Base-by-base conservation (phyloP, 495 filamentous ascomycete species). In the Cercophora sp. region DNA sequence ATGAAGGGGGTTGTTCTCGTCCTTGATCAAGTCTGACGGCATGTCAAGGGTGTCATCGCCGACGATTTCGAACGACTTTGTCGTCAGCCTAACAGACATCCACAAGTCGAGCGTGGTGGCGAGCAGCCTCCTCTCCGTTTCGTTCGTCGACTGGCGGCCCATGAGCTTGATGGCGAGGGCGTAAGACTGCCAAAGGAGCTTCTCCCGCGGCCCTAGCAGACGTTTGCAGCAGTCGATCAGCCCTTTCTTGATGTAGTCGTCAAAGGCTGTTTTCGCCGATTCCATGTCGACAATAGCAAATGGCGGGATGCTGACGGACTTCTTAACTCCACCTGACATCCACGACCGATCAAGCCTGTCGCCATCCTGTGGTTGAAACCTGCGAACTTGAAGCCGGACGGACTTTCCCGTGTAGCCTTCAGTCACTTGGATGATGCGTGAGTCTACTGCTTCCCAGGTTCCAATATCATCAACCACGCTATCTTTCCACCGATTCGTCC, bases 61-160 rank as follows among this genome's bases (percentile, higher is more conserved):
- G 25, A 76, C 65, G 11, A 83, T 82, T 42, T 77, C 71, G 52
- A 74, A 77, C 8, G 79, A 79, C 23, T 72, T 75, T 43, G 80
- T 80, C 10, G 79, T 80, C 51, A 83, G 61, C 42, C 80, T 71
- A 45, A 79, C 72, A 4, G 77, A 77, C 65, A 81, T 77, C 79
- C 79, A 83, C 9, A 83, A 60, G 32, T 77, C 70, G 6, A 83
- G 69, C 4, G 76, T 77, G 24, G 69, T 70, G 29, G 62, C 59
- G 26, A 83, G 63, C 24, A 83, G 66, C 11, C 57, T 64, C 36
- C 57, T 65, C 48, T 77, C 72, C 42, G 69, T 52, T 6, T 58
- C 53, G 20, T 61, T 52, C 16, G 55, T 58, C 8, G 50, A 47
- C 11, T 47, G 48, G 50, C 68, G 59, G 24, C 56, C 52, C n/a